Evolutionary conservation across 495 filamentous ascomycete species (phyloP), one percentile per base, ranked within the genome.

Genomic region (Penicillium robsamsonii): DNA sequence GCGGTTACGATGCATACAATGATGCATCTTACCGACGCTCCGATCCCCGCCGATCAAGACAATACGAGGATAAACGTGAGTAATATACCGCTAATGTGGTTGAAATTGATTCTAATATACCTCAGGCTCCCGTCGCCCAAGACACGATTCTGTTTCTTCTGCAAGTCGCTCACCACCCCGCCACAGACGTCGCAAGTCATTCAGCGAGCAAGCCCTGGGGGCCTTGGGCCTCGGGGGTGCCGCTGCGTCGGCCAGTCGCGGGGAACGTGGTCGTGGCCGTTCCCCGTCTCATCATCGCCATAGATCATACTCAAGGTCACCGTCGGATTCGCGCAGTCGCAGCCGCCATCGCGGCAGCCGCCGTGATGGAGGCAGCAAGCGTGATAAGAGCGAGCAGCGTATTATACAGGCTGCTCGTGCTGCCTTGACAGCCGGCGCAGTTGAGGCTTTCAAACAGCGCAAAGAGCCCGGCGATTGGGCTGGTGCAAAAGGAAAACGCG

Each of bases 401-500:
- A 85, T 94, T 62, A 81, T 88, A 55, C 90, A 96, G 68, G 92
- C 91, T 40, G 88, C 90, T 61, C 88, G 89, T 70, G 91, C 92
- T 18, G 93, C 92, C 7, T 71, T 96, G 38, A 80, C 91, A 37
- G 91, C 92, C 50, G 92, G 91, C 56, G 92, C 90, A 10, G 83
- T 89, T 22, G 90, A 96, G 74, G 92, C 92, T 27, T 95, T 95
- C 80, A 84, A 89, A 35, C 80, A 86, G 37, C 88, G 91, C 66
- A 95, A 94, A 61, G 87, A 91, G 46, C 87, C 89, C 1, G 92
- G 92, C 46, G 81, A 84, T 18, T 95, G 90, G 89, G 86, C 81
- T 33, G 92, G 91, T 44, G 84, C 86, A 30, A 96, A 96, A 70
- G 90, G 90, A 54, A 91, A 88, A 70, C 87, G 91, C 37, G 84